phyloP scores from a whole-genome alignment of 305 asterid genomes.

The Plantago coronopus region DNA sequence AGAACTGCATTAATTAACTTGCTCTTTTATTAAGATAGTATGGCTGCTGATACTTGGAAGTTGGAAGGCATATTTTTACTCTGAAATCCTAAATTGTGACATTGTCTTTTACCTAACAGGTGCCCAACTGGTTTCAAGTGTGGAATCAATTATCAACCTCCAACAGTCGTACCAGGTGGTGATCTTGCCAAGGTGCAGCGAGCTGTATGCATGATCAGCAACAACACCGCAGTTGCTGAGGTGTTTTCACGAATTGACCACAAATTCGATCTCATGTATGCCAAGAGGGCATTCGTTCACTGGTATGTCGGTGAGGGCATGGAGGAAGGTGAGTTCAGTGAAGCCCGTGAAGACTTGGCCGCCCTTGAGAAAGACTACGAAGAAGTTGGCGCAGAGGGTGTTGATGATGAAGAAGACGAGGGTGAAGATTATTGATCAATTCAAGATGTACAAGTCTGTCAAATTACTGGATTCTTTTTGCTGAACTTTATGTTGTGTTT shows the following conservation, averaged over 20 bases:
- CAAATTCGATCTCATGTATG: slow-evolving; percentile 52
- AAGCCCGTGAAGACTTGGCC: slow-evolving; percentile 54
- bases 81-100: too few species aligned
- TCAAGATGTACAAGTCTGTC: slow-evolving; percentile 13
- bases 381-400: slow-evolving; percentile 54
- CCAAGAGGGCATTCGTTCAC: slow-evolving; percentile 54
- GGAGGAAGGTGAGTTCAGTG: slow-evolving; percentile 58
- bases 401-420: slow-evolving; percentile 46
- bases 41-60: too few species aligned
- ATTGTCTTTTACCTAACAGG: slow-evolving; percentile 24
- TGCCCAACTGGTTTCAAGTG: slow-evolving; percentile 58
- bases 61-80: too few species aligned
- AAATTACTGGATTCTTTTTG: slow-evolving; percentile 10
- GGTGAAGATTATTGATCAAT: slow-evolving; percentile 40
- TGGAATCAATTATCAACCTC: slow-evolving; percentile 53
- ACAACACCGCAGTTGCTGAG: slow-evolving; percentile 56
- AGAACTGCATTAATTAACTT: too few species aligned
- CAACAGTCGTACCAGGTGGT: slow-evolving; percentile 47
- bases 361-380: slow-evolving; percentile 50
- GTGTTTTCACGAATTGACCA: slow-evolving; percentile 52
- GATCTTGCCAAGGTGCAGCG: slow-evolving; percentile 57
- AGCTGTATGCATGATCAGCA: slow-evolving; percentile 58
- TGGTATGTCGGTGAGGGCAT: slow-evolving; percentile 60
- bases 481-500: slow-evolving; percentile 19
- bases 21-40: too few species aligned